Evolutionary conservation across 345 rosid species (phyloP).

Genomic region (Pistacia vera): DNA sequence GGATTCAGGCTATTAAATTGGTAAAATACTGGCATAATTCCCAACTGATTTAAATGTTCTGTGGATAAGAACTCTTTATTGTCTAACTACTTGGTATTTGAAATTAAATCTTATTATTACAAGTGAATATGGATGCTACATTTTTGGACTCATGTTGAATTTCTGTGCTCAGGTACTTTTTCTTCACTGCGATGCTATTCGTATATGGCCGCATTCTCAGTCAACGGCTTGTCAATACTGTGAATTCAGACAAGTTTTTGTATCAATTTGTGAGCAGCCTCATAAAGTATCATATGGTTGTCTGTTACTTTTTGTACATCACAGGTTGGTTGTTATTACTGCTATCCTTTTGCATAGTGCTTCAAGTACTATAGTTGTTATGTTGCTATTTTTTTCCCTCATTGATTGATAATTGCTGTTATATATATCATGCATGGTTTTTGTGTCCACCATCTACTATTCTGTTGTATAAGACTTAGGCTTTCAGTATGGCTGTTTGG

Average conservation of each 20-base stretch:
- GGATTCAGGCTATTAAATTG: constrained; percentile 86
- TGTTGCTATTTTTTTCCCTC: not conserved
- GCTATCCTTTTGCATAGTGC: constrained; percentile 8
- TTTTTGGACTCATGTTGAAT: constrained; percentile 12
- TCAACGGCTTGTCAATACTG: constrained; percentile 89
- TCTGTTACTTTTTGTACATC: constrained; percentile 85
- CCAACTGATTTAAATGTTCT: not conserved
- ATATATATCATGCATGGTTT: not conserved
- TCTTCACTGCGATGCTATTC: constrained; percentile 96
- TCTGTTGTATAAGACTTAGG: not conserved
- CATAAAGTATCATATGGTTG: constrained; percentile 90
- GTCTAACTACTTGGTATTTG: too few relatives aligned
- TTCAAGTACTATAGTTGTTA: constrained; percentile 4
- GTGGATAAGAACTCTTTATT: not conserved
- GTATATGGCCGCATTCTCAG: constrained; percentile 95
- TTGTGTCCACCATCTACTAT: not conserved
- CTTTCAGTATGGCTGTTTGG: not conserved
- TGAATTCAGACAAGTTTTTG: constrained; percentile 74
- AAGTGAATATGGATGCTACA: constrained; percentile 3
- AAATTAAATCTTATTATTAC: not conserved
- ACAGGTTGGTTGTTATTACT: constrained; percentile 56
- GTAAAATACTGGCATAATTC: constrained; percentile 34
- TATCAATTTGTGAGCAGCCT: constrained; percentile 77
- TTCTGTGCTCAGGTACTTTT: constrained; percentile 75
- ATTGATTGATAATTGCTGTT: constrained; percentile 1